Base-by-base conservation (phyloP, 148 eudicot species). In the Nepenthes mirabilis region DNA sequence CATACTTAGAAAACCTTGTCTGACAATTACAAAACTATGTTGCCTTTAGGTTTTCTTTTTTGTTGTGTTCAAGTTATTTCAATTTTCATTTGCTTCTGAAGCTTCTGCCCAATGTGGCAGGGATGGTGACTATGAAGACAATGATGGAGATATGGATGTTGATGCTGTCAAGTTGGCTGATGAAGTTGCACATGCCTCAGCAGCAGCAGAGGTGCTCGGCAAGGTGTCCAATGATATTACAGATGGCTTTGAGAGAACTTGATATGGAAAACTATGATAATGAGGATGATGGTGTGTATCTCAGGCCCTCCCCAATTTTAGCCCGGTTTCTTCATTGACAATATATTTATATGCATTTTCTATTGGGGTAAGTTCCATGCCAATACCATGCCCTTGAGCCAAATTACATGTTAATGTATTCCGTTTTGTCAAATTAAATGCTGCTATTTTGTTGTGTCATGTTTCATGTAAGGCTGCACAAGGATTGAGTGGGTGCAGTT, bases 241-340 rank as follows among this genome's bases (percentile, higher is more conserved):
- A 5, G 90, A 83, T 57, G 91, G n/a, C 82, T 43, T 56, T 91
- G 59, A 71, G 63, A 73, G 88, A 91, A 62, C 74, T 91, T 56
- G 82, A 91, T 74, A 85, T 91, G 98, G 96, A 88, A 63, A 45
- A 82, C 59, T 91, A 91, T 65, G 96, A 88, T 56, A 88, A 88
- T 9, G 96, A 88, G 43, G 94, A 81, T 66, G 82, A 79, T 62
- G 98, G 94, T 88, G 77, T 64, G 14, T 43, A 35, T 64, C 33
- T 32, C 37, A 12, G 11, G 34, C 34, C 55, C 4, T 49, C 55
- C 5, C 23, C 1, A 10, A 13, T 9, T 9, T 14, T 36, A 6
- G 2, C 14, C 57, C 3, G n/a, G 32, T 60, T 13, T 37, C 37
- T 47, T 66, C 32, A 4, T 14, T 43, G 3, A 52, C 53, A 14